Evolutionary conservation across 345 rosid genomes (phyloP), one percentile per base, ranked within the genome.

Genomic region (Noccaea bulbosa): DNA sequence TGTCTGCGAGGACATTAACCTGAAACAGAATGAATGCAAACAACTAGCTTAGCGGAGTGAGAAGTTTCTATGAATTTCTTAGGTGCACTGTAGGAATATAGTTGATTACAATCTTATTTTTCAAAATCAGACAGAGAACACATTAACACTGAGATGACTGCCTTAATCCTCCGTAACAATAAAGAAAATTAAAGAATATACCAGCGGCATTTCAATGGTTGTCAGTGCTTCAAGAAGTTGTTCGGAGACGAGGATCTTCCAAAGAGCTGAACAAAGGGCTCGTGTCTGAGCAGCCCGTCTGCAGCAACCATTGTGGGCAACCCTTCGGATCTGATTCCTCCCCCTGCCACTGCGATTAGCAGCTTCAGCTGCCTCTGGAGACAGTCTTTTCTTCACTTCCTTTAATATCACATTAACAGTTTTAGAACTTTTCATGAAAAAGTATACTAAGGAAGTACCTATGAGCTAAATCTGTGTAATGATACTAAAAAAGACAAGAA

Each of bases 261-360:
- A 93, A 40, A 93, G 87, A 68, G 83, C 87, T 71, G 87, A 86
- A 75, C 75, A 81, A 12, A 93, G 72, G 52, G 94, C 91, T 72
- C 95, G 84, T 10, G 81, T 81, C 80, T 86, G 97, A 49, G 98
- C 94, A 79, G 81, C 98, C 61, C 96, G 88, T 49, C 85, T 91
- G 75, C 98, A 93, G 79, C 97, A 93, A 66, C 98, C 97, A 72
- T 93, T 92, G 79, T 89, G 93, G 67, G 97, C 96, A 69, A 85
- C 96, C 78, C 88, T 89, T 63, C 91, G 86, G 83, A 83, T 91
- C 80, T 93, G 98, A 84, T 93, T 93, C 82, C 81, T 87, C 98
- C 98, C 91, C 78, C 87, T 85, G 74, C 98, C 97, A 82, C 83
- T 85, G 73, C 71, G 86, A 80, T 81, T 87, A 72, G 98, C 98